These are phyloP conservation scores for Ichthyophthirius multifiliis DNA, from an alignment of 169 alveolate species.

Conservation along the genomic window DNA sequence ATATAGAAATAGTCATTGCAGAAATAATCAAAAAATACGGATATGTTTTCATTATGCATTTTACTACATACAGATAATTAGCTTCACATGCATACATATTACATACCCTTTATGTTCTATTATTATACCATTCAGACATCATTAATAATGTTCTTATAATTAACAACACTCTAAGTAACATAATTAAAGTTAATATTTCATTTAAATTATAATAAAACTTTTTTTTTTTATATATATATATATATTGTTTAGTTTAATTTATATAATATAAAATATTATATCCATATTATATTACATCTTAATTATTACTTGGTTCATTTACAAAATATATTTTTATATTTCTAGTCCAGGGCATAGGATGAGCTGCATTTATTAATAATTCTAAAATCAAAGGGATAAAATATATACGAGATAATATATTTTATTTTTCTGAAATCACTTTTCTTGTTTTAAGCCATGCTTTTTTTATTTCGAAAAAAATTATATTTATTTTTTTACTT, in stretches of 20 bases:
- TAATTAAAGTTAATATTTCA: conserved; percentile 25
- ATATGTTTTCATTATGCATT: conserved; percentile 55
- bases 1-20: conserved; percentile 42
- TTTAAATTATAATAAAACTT: conserved; percentile 32
- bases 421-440: neutral
- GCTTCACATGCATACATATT: conserved; percentile 65
- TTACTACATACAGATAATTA: conserved; percentile 53
- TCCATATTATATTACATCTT: too few species aligned
- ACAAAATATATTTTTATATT: conserved; percentile 11
- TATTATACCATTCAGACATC: conserved; percentile 36
- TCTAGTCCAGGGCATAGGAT: conserved; percentile 31
- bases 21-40: conserved; percentile 44
- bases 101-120: conserved; percentile 60
- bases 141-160: conserved; percentile 27
- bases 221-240: neutral
- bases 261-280: too few species aligned
- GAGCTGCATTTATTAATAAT: conserved; percentile 4
- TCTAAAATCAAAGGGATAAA: conserved; percentile 6
- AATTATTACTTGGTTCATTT: conserved; percentile 1
- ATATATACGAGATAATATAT: conserved; percentile 5
- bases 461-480: too few species aligned
- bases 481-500: too few species aligned
- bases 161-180: conserved; percentile 16
- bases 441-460: conserved; percentile 36
- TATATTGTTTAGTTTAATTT: too few species aligned